Percentiles rank a stretch among this genome's conserved stretches.
Evolutionary conservation across 1,139 yeast species (phyloP).

Genomic region (Debaryomycetaceae sp.): DNA sequence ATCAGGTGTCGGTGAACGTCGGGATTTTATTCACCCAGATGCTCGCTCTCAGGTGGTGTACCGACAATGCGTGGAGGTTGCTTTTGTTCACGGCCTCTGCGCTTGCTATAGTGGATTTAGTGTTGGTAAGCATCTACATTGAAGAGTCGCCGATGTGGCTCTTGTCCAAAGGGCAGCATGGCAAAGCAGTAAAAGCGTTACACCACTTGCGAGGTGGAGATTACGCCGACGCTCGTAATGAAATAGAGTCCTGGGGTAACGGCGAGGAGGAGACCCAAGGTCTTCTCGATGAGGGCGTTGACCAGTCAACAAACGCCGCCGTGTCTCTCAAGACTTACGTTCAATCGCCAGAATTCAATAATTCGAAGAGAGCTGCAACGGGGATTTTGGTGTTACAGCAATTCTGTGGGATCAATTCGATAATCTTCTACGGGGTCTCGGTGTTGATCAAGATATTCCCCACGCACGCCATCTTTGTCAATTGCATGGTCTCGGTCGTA

Average conservation of each 20-base stretch:
- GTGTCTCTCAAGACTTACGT: constrained; percentile 44
- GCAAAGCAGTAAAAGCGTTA: constrained; percentile 33
- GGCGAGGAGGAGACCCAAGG: constrained; percentile 3
- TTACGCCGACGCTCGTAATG: constrained; percentile 31
- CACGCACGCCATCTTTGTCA: constrained; percentile 61
- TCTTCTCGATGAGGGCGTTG: constrained; percentile 13
- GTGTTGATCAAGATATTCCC: constrained; percentile 72
- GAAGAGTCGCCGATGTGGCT: constrained; percentile 89
- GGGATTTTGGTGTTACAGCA: constrained; percentile 85
- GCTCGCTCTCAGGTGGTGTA: constrained; percentile 67
- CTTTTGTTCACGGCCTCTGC: constrained; percentile 58
- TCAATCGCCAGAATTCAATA: constrained; percentile 46
- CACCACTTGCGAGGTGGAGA: constrained; percentile 43
- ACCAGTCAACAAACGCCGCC: constrained; percentile 6
- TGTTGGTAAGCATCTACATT: constrained; percentile 40
- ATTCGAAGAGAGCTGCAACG: constrained; percentile 64
- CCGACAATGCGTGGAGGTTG: constrained; percentile 66
- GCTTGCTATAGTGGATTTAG: constrained; percentile 48
- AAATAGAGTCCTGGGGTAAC: constrained; percentile 36
- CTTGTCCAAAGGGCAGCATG: constrained; percentile 28
- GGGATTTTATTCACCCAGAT: constrained; percentile 82
- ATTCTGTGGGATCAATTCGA: constrained; percentile 87
- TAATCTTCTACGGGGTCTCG: constrained; percentile 87
- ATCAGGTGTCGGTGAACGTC: constrained; percentile 77
- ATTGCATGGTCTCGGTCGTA: constrained; percentile 68